Conservation (phyloP, 306 rosid species). For the Quercus gilva region DNA sequence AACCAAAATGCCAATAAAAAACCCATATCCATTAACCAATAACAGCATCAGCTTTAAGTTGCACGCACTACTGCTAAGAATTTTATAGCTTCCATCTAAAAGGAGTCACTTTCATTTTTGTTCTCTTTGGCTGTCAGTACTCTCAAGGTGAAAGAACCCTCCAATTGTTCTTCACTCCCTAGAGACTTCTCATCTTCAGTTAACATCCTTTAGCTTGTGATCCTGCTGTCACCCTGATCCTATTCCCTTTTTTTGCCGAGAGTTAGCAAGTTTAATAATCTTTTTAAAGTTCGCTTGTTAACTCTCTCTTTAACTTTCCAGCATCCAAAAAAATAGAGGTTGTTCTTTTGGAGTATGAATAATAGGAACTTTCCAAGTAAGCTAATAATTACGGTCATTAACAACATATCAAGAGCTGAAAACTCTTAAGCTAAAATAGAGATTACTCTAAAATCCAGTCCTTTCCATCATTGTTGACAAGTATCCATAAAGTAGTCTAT, state of each 20-base stretch:
- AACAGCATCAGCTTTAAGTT: not conserved
- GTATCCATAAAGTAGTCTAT: not conserved
- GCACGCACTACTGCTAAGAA: not conserved
- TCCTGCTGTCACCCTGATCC: too few species aligned
- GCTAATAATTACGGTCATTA: not conserved
- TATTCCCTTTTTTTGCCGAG: too few species aligned
- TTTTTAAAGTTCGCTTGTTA: too few species aligned
- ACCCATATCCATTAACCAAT: not conserved
- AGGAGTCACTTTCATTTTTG: too few species aligned
- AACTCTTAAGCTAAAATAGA: not conserved
- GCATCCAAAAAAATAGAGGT: not conserved
- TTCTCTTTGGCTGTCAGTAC: too few species aligned
- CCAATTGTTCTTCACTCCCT: too few species aligned
- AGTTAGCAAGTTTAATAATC: too few species aligned
- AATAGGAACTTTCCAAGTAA: not conserved
- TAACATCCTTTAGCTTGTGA: too few species aligned
- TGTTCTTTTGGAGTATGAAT: not conserved
- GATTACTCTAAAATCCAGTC: not conserved
- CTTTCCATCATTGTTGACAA: not conserved
- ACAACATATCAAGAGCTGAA: too few species aligned
- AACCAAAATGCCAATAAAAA: not conserved
- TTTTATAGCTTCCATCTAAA: not conserved
- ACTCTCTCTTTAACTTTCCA: not conserved
- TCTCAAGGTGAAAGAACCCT: too few species aligned
- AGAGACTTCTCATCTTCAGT: too few species aligned